These are phyloP conservation scores for Metarhizium rileyi DNA, from an alignment of 2,329 filamentous ascomycete genomes.

Conservation along the genomic window DNA sequence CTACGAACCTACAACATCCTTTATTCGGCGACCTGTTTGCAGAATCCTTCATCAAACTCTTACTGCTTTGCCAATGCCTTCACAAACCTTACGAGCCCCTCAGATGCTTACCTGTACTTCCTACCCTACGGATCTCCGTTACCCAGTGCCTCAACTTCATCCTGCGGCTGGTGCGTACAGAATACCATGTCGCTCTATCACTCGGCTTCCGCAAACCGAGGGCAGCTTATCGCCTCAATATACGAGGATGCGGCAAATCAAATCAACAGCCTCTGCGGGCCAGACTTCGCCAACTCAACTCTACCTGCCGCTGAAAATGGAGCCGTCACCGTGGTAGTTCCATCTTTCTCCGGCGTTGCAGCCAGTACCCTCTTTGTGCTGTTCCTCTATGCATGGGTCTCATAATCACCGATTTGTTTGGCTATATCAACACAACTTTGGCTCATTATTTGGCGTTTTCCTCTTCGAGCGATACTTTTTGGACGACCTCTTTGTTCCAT, in stretches of 20 bases:
- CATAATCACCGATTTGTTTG: constrained; percentile 8
- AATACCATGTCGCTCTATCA: constrained; percentile 78
- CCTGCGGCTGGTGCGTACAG: constrained; percentile 66
- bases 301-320: constrained; percentile 28
- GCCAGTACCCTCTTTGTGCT: constrained; percentile 9
- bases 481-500: neutral
- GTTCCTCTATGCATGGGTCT: constrained; percentile 10
- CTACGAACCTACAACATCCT: constrained; percentile 68
- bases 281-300: constrained; percentile 46
- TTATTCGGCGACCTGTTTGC: constrained; percentile 73
- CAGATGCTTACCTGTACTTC: constrained; percentile 75
- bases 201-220: constrained; percentile 53
- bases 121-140: constrained; percentile 68
- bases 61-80: constrained; percentile 82
- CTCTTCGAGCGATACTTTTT: neutral
- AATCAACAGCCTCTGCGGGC: constrained; percentile 58
- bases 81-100: constrained; percentile 60
- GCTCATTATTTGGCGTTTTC: neutral
- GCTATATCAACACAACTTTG: neutral
- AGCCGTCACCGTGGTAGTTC: constrained; percentile 7
- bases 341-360: constrained; percentile 9
- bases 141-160: constrained; percentile 56
- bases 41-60: constrained; percentile 50
- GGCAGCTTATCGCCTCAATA: constrained; percentile 55
- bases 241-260: constrained; percentile 64